Base-by-base conservation (phyloP, 208 protist genomes). In the Leptomonas pyrrhocoris region DNA sequence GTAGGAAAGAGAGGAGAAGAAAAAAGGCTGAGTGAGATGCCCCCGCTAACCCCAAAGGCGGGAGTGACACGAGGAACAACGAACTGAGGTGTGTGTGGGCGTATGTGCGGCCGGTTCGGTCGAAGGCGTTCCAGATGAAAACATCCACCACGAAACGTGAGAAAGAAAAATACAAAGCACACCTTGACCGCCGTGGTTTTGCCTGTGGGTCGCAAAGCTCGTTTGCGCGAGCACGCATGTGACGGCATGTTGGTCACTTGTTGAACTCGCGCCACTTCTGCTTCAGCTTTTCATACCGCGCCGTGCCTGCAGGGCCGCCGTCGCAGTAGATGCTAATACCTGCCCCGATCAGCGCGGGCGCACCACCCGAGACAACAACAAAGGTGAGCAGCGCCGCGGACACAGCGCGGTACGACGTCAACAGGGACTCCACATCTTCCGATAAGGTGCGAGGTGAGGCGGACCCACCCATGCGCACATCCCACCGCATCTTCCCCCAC, bases 221-320 rank as follows among this genome's bases (percentile, higher is more conserved):
- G n/a, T n/a, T n/a, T n/a, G n/a, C n/a, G n/a, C n/a, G n/a, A n/a
- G n/a, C n/a, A n/a, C n/a, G n/a, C n/a, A n/a, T n/a, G n/a, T n/a
- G n/a, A 49, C 45, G 45, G 16, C 13, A 49, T 13, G 30, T 16
- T 12, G 2, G 16, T 31, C 11, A 65, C 21, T 72, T 40, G 4
- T 58, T 54, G 13, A 76, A 43, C 18, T 36, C 25, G 6, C 65
- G 31, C 38, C 89, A 11, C 71, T 73, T 84, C 31, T 73, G 18
- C 74, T 90, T 93, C 36, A 84, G 57, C 4, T 27, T 40, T 0
- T 49, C 21, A 54, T 93, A 93, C 4, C 80, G 80, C 21, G 74
- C 67, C 12, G 53, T 54, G 0, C 84, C 88, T 31, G 78, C 74
- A 4, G 62, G 34, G 13, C 53, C 25, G 28, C 60, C 56, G n/a